Evolutionary conservation across 495 filamentous ascomycete genomes (phyloP).

Genomic region (Aspergillus cavernicola): DNA sequence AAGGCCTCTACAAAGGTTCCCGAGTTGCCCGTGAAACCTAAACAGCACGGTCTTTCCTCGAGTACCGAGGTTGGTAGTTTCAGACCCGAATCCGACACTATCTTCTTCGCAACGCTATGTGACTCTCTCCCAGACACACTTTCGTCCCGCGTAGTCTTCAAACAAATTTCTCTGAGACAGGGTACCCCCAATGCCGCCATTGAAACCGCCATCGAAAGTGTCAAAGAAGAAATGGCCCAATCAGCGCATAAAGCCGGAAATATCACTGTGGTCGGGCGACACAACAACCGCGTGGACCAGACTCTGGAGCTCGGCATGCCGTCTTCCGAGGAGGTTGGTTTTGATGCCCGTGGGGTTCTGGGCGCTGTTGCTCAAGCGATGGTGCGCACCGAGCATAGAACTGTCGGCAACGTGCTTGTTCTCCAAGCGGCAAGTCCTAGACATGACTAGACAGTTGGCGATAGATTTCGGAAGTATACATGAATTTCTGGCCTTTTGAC

Average conservation of each 20-base stretch:
- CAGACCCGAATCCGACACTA: conserved; percentile 40
- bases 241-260: conserved; percentile 69
- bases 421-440: conserved; percentile 54
- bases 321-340: conserved; percentile 26
- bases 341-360: conserved; percentile 57
- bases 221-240: conserved; percentile 58
- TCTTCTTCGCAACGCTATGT: conserved; percentile 60
- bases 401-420: conserved; percentile 73
- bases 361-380: conserved; percentile 65
- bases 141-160: conserved; percentile 57
- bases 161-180: conserved; percentile 18
- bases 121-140: conserved; percentile 59
- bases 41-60: background rate
- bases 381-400: conserved; percentile 47
- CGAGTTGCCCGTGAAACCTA: background rate
- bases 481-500: too few species aligned
- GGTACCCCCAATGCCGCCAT: conserved; percentile 21
- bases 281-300: conserved; percentile 24
- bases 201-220: conserved; percentile 34
- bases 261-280: conserved; percentile 70
- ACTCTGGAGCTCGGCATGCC: conserved; percentile 1
- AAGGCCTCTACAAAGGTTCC: background rate
- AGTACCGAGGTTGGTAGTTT: background rate
- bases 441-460: background rate
- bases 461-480: too few species aligned